Percentiles rank a stretch among this genome's conserved stretches.
Conservation (phyloP, 1,284 basidiomycete genomes). For the Pisolithus thermaeus region DNA sequence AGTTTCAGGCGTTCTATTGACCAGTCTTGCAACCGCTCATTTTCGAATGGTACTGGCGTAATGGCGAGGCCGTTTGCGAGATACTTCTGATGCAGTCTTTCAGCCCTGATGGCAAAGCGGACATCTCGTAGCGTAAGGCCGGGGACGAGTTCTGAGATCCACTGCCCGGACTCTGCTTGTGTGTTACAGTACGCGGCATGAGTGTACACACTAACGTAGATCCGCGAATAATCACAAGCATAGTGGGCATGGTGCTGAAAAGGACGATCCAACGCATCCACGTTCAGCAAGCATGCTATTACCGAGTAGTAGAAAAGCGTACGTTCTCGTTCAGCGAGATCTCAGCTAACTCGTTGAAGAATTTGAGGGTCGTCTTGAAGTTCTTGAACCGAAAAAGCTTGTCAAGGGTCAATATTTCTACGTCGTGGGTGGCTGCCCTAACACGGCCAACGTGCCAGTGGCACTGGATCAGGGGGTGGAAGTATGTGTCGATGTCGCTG, state of each 20-base stretch:
- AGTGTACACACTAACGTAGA: constrained; percentile 29
- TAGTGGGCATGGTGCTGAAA: constrained; percentile 25
- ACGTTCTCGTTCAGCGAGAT: constrained; percentile 29
- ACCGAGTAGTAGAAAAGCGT: constrained; percentile 10
- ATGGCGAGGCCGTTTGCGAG: constrained; percentile 18
- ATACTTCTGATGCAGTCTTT: constrained; percentile 21
- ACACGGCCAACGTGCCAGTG: constrained; percentile 29
- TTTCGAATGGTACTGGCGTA: constrained; percentile 14
- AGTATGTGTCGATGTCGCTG: constrained; percentile 27
- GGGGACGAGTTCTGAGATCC: constrained; percentile 20
- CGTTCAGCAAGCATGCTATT: background rate
- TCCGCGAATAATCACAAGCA: constrained; percentile 21
- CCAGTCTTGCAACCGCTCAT: constrained; percentile 13
- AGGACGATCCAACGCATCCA: background rate
- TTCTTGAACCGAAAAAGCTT: constrained; percentile 26
- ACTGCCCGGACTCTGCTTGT: constrained; percentile 9
- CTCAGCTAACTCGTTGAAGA: constrained; percentile 22
- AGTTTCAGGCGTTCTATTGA: constrained; percentile 22
- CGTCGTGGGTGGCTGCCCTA: constrained; percentile 2
- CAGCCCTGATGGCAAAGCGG: constrained; percentile 37
- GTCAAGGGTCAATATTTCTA: constrained; percentile 14
- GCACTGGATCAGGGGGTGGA: constrained; percentile 28
- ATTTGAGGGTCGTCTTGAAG: constrained; percentile 20
- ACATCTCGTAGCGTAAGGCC: constrained; percentile 51
- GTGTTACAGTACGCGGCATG: constrained; percentile 29